Base-by-base conservation (phyloP, 441 rosid species). In the Syzygium malaccense region DNA sequence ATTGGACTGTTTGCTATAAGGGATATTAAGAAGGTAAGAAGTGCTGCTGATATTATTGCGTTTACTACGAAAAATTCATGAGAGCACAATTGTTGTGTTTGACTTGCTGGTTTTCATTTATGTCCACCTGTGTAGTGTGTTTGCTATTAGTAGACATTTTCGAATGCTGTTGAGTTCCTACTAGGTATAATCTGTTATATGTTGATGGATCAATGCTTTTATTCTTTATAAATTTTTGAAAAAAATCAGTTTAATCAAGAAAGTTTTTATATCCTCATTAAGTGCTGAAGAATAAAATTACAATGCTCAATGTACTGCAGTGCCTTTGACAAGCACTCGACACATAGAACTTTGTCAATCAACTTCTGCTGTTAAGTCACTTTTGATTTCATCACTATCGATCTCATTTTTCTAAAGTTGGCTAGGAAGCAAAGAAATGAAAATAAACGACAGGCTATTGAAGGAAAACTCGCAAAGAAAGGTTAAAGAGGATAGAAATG, bases 1-100 rank as follows among this genome's bases (percentile, higher is more conserved):
- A 96, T 98, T 85, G 99, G 99, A 88, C 91, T 98, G 86, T 98
- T 98, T 94, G 98, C 99, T 48, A 88, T 96, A 90, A 94, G 96
- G 93, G 97, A 96, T 91, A 96, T 98, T 87, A 95, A 93, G 91
- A 92, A 95, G 99, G 99, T 98, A 92, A 32, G 92, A 85, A 32
- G 85, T 89, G 66, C 28, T 49, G 86, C 68, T 26, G 51, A 75
- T 75, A 75, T 75, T 41, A 68, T 56, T 23, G 20, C 17, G 20
- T 33, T 57, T 19, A 32, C 49, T 30, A 14, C 48, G 6, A 85
- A 33, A 30, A 12, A 45, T 37, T 33, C n/a, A 75, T 75, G 51
- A 75, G 53, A 41, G 83, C 51, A 75, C 5, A 75, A 41, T 41
- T 41, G 23, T 75, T 41, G n/a, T 75, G 53, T 75, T 75, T 75